Base-by-base conservation (phyloP, 2,329 filamentous ascomycete genomes). In the Pyrenochaeta sp. region DNA sequence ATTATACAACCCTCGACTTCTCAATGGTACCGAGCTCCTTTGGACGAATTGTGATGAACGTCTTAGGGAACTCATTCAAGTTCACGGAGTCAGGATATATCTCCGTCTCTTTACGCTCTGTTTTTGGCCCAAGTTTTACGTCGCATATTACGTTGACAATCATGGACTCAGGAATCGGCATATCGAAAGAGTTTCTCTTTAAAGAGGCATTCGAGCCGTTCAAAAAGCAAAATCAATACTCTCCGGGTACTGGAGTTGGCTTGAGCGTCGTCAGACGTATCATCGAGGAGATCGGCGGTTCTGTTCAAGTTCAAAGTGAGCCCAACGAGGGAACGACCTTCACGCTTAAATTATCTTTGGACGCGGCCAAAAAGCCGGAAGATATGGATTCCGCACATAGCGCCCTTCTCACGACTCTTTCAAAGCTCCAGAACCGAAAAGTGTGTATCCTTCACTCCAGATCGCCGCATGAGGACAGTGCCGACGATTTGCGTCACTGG, bases 1-100 rank as follows among this genome's bases (percentile, higher is more conserved):
- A 55, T 15, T 42, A 53, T 18, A 23, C 46, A 6, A 48, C 52
- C 13, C 79, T 77, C 72, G 52, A 58, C 7, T 75, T 76, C 10
- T 54, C 32, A 4, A 23, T 65, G 9, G 69, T 79, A 0, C 43
- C 51, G 2, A 62, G 64, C 1, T 51, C 58, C 6, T 66, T 55
- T 50, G 55, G 53, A 26, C 34, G 66, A 23, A 56, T 68, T 18
- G 41, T 69, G 2, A 64, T 67, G 60, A 50, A 69, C 28, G 35
- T 68, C 3, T 50, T 68, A 13, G 62, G 62, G 3, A 69, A 69
- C 32, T 55, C 66, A 1, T 20, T 68, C 15, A 68, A 68, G 23
- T 68, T 61, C 28, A 67, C 65, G 0, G 36, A 60, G 6, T 42
- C 49, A 4, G 65, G 64, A 1, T 53, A 55, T 28, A 55, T 67